Conservation (phyloP, 169 alveolate genomes). For the Theileria orientalis region DNA sequence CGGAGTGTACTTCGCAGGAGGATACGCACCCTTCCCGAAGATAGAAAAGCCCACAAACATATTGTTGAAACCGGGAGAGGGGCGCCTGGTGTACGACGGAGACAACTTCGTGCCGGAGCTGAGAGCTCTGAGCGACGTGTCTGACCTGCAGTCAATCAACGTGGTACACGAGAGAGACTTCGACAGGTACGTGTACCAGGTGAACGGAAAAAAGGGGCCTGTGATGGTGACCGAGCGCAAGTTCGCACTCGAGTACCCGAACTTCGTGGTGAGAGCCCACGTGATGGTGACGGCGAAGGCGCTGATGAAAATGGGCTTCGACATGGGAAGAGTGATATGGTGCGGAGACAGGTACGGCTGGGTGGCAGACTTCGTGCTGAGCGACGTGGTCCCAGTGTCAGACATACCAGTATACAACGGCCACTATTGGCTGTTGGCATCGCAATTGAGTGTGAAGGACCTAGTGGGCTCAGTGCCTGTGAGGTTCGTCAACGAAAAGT, state of each 20-base stretch:
- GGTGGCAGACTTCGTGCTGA: slow-evolving; percentile 63
- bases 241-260: slow-evolving; percentile 32
- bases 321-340: slow-evolving; percentile 62
- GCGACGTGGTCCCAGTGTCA: slow-evolving; percentile 35
- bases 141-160: slow-evolving; percentile 25
- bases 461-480: slow-evolving; percentile 40
- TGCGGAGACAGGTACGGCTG: slow-evolving; percentile 69
- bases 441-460: slow-evolving; percentile 45
- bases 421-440: slow-evolving; percentile 58
- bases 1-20: slow-evolving; percentile 53
- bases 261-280: slow-evolving; percentile 60
- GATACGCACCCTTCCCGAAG: slow-evolving; percentile 58
- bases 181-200: slow-evolving; percentile 25
- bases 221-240: slow-evolving; percentile 27
- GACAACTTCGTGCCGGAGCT: slow-evolving; percentile 49
- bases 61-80: slow-evolving; percentile 56
- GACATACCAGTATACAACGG: slow-evolving; percentile 67
- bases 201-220: slow-evolving; percentile 10
- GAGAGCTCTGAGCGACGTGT: slow-evolving; percentile 20
- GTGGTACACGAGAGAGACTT: slow-evolving; percentile 15
- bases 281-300: slow-evolving; percentile 58
- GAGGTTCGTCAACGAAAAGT: neutral
- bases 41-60: slow-evolving; percentile 38
- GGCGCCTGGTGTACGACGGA: slow-evolving; percentile 60
- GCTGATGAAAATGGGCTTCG: slow-evolving; percentile 38